Base-by-base conservation (phyloP, 2,329 filamentous ascomycete species). In the Stachybotrys elegans region DNA sequence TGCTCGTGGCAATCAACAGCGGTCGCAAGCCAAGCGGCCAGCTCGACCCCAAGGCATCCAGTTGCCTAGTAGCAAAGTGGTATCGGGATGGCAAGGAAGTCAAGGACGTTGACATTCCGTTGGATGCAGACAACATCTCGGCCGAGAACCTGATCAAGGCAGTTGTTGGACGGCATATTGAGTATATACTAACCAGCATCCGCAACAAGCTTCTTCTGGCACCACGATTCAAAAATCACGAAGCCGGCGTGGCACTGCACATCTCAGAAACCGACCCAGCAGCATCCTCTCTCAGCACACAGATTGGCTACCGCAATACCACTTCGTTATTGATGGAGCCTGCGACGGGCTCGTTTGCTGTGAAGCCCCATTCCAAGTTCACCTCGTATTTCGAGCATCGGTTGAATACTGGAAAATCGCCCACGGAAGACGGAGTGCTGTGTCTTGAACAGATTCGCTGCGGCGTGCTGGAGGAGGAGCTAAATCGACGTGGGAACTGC, bases 1-100 rank as follows among this genome's bases (percentile, higher is more conserved):
- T 98, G 39, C 84, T 97, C 51, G 73, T 98, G 41, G 91, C 90
- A 9, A 79, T 95, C 27, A 76, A 82, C 47, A 90, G 83, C 57
- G 84, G 84, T 23, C 72, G 69, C 43, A 74, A 71, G 45, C 59
- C 63, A 34, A 65, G 66, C 9, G 63, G 56, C 12, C 56, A 61
- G 12, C 49, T 61, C 2, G 67, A 73, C 41, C 57, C 67, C 5
- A 73, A 68, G 46, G 54, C 66, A 2, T 68, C 76, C 1, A 85
- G 81, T 51, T 66, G 64, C 39, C 60, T 93, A 37, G 74, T 70
- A 3, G 67, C 84, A 31, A 83, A 88, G 51, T 98, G 93, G 92
- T 90, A 94, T 62, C 82, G 88, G 45, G 84, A 92, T 57, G 84
- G 83, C 50, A 83, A 85, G 54, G 86, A 92, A 59, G 79, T 90